Evolutionary conservation across 371 early-diverging fungal species (phyloP).

Genomic region (Haplosporangium sp.): DNA sequence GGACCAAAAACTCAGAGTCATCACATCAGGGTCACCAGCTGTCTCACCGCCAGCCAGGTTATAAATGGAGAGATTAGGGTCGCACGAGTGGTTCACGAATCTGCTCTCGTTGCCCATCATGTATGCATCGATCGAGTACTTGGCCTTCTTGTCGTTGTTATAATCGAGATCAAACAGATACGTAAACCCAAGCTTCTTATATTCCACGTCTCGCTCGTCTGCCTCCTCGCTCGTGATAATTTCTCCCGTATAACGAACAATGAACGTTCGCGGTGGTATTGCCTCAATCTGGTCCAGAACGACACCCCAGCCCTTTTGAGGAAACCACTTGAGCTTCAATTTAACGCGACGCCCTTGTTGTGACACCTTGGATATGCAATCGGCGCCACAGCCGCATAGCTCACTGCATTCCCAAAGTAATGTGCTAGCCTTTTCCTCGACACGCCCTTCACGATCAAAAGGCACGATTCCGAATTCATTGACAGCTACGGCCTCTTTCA

Average conservation of each 20-base stretch:
- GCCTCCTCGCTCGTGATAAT: conserved; percentile 66
- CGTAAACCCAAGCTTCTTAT: conserved; percentile 58
- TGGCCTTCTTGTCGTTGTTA: conserved; percentile 31
- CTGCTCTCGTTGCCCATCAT: conserved; percentile 72
- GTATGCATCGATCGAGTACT: conserved; percentile 75
- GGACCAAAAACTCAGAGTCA: conserved; percentile 75
- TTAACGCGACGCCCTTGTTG: conserved; percentile 67
- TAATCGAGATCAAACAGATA: conserved; percentile 77
- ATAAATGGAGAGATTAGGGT: conserved; percentile 65
- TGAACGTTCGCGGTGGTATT: conserved; percentile 65
- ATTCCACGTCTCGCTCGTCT: conserved; percentile 59
- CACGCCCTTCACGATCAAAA: conserved; percentile 29
- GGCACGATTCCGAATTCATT: conserved; percentile 14
- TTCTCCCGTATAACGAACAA: conserved; percentile 76
- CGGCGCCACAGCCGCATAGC: conserved; percentile 66
- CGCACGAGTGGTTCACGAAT: conserved; percentile 83
- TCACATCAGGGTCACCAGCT: conserved; percentile 57
- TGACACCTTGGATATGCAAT: conserved; percentile 75
- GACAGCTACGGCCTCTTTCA: conserved; percentile 16
- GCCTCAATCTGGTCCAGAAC: conserved; percentile 50
- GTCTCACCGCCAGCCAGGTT: conserved; percentile 59
- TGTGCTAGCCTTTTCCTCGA: conserved; percentile 9
- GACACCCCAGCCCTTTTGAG: conserved; percentile 76
- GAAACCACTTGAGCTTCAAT: conserved; percentile 66
- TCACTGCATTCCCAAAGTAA: conserved; percentile 70